These are phyloP conservation scores for Candida maesae DNA, from an alignment of 805 yeast species.

Conservation along the genomic window DNA sequence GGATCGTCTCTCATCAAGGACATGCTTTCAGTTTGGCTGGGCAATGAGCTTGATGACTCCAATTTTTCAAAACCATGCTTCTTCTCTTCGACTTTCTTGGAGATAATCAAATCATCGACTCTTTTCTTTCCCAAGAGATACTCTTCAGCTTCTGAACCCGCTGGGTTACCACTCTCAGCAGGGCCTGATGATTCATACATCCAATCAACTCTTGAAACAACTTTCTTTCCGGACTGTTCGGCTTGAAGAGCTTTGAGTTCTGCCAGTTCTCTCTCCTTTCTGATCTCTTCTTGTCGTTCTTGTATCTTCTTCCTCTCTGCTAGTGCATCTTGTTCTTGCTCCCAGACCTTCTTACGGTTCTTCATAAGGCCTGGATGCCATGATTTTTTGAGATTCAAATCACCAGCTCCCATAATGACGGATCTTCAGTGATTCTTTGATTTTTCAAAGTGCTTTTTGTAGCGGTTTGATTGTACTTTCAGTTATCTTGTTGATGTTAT, in stretches of 20 bases:
- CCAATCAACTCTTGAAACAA: constrained; percentile 65
- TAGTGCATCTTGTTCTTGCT: constrained; percentile 70
- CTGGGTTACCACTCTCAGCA: constrained; percentile 26
- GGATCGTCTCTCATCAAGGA: constrained; percentile 34
- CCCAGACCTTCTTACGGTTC: constrained; percentile 84
- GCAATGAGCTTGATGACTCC: background rate
- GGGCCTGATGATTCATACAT: constrained; percentile 65
- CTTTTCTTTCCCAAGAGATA: constrained; percentile 50
- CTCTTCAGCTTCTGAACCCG: constrained; percentile 41
- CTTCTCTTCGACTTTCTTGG: constrained; percentile 16
- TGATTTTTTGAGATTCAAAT: constrained; percentile 85
- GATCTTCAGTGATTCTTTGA: too few species aligned
- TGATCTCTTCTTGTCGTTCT: constrained; percentile 60
- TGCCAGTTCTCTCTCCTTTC: constrained; percentile 55
- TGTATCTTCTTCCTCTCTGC: constrained; percentile 64
- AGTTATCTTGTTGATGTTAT: too few species aligned
- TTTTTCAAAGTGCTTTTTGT: too few species aligned
- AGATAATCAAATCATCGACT: constrained; percentile 36
- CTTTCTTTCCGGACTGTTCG: constrained; percentile 35
- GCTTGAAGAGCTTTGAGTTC: constrained; percentile 48
- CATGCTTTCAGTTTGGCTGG: constrained; percentile 38
- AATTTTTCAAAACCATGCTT: constrained; percentile 26
- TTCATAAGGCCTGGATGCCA: constrained; percentile 92
- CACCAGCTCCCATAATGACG: constrained; percentile 74
- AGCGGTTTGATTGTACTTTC: too few species aligned